Evolutionary conservation across 164 flowering plant species (phyloP).

Genomic region (Akebia trifoliata): DNA sequence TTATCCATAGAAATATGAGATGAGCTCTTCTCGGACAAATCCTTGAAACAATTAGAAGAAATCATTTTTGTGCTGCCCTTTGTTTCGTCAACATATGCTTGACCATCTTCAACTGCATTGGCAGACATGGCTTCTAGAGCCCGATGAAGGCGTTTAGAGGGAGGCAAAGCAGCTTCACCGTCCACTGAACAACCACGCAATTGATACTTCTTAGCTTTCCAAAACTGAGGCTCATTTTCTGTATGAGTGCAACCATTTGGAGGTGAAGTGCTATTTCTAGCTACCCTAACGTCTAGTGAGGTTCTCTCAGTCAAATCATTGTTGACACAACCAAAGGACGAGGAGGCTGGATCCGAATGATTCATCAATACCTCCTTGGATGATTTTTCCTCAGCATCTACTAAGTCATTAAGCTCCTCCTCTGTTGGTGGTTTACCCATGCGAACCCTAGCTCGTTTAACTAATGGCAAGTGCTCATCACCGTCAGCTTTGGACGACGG

Average conservation of each 20-base stretch:
- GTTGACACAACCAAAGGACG: constrained; percentile 21
- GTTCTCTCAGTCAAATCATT: constrained; percentile 14
- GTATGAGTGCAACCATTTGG: constrained; percentile 17
- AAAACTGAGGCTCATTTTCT: constrained; percentile 23
- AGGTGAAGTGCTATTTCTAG: constrained; percentile 24
- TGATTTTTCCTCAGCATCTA: constrained; percentile 32
- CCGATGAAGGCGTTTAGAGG: constrained; percentile 85
- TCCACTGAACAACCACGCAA: constrained; percentile 44
- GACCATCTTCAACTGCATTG: constrained; percentile 66
- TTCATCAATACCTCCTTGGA: constrained; percentile 20
- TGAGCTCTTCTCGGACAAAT: constrained; percentile 12
- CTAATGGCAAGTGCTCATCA: constrained; percentile 88
- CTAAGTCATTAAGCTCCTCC: constrained; percentile 23
- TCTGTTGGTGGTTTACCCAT: constrained; percentile 55
- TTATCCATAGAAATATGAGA: constrained; percentile 16
- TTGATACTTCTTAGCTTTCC: constrained; percentile 38
- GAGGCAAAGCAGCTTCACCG: constrained; percentile 88
- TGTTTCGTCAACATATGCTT: constrained; percentile 24
- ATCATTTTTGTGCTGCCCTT: constrained; percentile 11
- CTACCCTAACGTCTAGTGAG: constrained; percentile 20
- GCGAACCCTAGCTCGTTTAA: constrained; percentile 93
- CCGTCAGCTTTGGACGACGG: constrained; percentile 52
- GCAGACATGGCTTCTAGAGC: constrained; percentile 95
- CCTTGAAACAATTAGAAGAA: constrained; percentile 18
- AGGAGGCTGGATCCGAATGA: constrained; percentile 13